A percentile compares a stretch with the other conserved stretches of the same genome.
phyloP scores from a whole-genome alignment of 305 asterid genomes.

The Rubia peregrina region DNA sequence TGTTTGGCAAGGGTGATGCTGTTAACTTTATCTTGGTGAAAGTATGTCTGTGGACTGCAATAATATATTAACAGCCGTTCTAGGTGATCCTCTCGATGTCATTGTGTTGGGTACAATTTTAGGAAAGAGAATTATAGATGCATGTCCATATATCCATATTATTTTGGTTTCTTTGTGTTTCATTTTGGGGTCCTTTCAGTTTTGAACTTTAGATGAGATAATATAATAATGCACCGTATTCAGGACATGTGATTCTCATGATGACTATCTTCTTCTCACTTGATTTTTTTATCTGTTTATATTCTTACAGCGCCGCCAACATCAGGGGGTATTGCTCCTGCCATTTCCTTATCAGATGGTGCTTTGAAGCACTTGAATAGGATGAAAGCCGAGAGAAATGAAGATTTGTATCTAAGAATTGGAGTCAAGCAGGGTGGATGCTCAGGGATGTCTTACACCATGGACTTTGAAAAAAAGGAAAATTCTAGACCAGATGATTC shows the following conservation, averaged over 20 bases:
- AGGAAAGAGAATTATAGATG: neutral
- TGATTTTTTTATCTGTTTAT: constrained; percentile 8
- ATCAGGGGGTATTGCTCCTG: constrained; percentile 66
- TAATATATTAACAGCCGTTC: neutral
- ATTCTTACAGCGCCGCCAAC: constrained; percentile 46
- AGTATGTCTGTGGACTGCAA: neutral
- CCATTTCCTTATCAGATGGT: constrained; percentile 63
- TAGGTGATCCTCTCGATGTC: neutral
- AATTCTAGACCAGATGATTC: constrained; percentile 80
- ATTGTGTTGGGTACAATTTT: no score
- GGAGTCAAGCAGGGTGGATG: constrained; percentile 99
- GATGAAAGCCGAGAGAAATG: constrained; percentile 60
- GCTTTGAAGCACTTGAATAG: constrained; percentile 73
- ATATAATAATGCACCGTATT: neutral
- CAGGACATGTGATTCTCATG: neutral
- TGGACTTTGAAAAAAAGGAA: constrained; percentile 84
- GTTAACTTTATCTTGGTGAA: neutral
- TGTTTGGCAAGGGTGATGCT: neutral
- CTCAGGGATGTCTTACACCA: constrained; percentile 89
- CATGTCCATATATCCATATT: neutral
- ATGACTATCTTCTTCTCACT: constrained; percentile 1
- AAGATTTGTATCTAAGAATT: constrained; percentile 75
- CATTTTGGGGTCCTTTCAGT: neutral
- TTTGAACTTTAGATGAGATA: neutral
- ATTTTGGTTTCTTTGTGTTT: neutral